Conservation (phyloP, 495 filamentous ascomycete genomes). For the Astrothelium macrocarpum region DNA sequence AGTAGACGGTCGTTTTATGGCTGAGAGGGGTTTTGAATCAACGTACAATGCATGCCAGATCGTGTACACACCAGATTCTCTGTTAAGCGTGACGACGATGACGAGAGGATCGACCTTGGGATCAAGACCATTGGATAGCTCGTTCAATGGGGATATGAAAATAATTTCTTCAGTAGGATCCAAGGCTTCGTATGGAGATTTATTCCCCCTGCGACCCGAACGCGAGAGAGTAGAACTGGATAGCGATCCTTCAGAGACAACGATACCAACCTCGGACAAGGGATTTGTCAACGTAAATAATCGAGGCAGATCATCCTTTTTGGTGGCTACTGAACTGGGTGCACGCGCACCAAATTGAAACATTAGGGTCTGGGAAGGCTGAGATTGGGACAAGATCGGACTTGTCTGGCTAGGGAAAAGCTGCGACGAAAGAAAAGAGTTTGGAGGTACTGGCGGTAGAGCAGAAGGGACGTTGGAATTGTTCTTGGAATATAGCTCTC, state of each 20-base stretch:
- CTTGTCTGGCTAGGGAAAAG: neutral
- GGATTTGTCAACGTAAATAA: constrained; percentile 83
- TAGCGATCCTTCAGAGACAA: constrained; percentile 28
- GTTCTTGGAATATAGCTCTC: constrained; percentile 44
- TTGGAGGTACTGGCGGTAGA: constrained; percentile 49
- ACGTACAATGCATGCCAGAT: constrained; percentile 70
- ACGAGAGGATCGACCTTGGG: constrained; percentile 42
- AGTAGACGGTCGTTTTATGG: constrained; percentile 19
- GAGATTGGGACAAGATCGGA: neutral
- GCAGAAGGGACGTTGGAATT: neutral
- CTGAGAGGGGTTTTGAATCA: constrained; percentile 45
- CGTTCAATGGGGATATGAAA: constrained; percentile 57
- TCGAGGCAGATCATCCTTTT: constrained; percentile 53
- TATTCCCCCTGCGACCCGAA: constrained; percentile 19
- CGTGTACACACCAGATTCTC: constrained; percentile 59
- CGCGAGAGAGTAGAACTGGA: constrained; percentile 9
- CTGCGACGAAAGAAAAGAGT: constrained; percentile 67
- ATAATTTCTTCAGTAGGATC: constrained; percentile 68
- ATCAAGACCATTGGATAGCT: constrained; percentile 32
- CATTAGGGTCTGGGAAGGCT: neutral
- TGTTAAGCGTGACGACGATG: constrained; percentile 74
- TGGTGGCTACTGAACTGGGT: constrained; percentile 9
- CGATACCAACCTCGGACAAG: constrained; percentile 76
- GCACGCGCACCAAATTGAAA: neutral
- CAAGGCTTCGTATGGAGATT: constrained; percentile 39